Evolutionary conservation across 1,284 basidiomycete species (phyloP), one percentile per base, ranked within the genome.

Genomic region (Athelia sp.): DNA sequence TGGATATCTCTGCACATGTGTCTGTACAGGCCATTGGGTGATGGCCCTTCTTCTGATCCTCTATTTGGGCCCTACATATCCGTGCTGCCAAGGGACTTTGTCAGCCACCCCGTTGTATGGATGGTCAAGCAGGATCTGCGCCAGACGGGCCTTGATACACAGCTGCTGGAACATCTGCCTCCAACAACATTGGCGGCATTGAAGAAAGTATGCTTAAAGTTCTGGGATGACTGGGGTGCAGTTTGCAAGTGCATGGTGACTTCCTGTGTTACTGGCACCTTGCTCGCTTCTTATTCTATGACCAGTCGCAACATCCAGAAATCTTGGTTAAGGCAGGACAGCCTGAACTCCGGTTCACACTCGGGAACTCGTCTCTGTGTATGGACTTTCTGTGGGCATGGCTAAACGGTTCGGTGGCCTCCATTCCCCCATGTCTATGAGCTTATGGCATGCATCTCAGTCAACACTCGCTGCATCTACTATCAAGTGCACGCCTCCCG

Each of bases 401-500:
- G 93, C 74, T 95, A 18, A 93, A 84, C 62, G 89, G 91, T 82
- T 51, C 45, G 72, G 23, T 43, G 22, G 18, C 8, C 43, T 44
- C 9, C 15, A 26, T 11, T 4, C 23, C 19, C 13, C 4, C 13
- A 13, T 29, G 6, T 29, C 13, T 6, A 6, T 13, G 26, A 29
- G 26, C 26, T 44, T 21, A 44, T 22, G 8, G 23, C 8, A 9
- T 21, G n/a, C 36, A 9, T 44, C 22, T 26, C 15, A 93, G 91
- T 94, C 52, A 95, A 95, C 63, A 94, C 92, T 4, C 81, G 92
- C 50, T 91, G 87, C 59, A 79, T 94, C 19, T 90, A 88, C 62
- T 77, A 89, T 58, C 81, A 82, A 40, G 65, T 93, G n/a, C 78
- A 77, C 51, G 62, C 70, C 17, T 62, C 68, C 3, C 69, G 69